These are phyloP conservation scores for Malus fusca DNA, from an alignment of 306 rosid species.

Conservation along the genomic window DNA sequence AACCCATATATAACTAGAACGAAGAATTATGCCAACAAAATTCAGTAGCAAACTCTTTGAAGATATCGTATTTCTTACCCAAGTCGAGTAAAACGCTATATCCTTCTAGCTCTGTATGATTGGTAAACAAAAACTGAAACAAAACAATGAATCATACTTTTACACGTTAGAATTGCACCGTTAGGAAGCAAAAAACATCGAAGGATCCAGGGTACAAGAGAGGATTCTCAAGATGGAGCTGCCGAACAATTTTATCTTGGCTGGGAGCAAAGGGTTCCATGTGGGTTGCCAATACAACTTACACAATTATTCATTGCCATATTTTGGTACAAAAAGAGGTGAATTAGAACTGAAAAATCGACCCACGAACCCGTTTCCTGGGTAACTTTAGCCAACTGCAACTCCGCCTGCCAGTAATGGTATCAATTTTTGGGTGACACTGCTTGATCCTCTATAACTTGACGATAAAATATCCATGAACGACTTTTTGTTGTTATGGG, in stretches of 20 bases:
- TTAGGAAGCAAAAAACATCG: neutral
- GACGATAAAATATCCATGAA: constrained; percentile 48
- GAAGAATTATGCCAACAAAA: neutral
- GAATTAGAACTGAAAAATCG: neutral
- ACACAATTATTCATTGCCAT: neutral
- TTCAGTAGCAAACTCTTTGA: neutral
- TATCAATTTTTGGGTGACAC: neutral
- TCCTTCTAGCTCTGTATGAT: neutral
- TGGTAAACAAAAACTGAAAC: neutral
- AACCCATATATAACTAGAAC: no score
- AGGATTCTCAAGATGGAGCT: neutral
- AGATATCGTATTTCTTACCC: neutral
- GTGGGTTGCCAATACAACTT: neutral
- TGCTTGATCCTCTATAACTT: constrained; percentile 12
- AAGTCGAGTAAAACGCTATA: neutral
- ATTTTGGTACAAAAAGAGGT: neutral
- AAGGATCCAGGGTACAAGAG: neutral
- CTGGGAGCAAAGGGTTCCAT: neutral
- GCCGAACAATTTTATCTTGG: neutral
- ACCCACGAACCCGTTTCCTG: neutral
- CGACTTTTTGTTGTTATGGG: constrained; percentile 47
- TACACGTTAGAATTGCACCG: neutral
- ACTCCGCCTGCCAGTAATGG: neutral
- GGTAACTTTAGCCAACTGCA: neutral
- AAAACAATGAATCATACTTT: neutral